Conservation (phyloP, 176 grass and related monocot species). For the Aegilops tauschii region DNA sequence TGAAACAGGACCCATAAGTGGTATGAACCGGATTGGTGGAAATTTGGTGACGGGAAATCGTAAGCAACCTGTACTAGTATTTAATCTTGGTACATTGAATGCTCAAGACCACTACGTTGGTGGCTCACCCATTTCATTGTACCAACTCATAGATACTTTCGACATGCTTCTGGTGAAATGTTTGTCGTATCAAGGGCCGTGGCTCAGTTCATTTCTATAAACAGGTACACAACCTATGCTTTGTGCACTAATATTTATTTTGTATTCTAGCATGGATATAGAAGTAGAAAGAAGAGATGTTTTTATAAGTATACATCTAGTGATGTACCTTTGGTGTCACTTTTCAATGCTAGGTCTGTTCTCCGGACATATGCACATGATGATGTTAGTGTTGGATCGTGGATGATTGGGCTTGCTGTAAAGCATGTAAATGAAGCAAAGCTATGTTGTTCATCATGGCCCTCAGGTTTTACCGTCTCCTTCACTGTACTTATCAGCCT, state of each 20-base stretch:
- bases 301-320: slow-evolving; percentile 9
- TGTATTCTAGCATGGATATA: slow-evolving; percentile 14
- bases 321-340: slow-evolving; percentile 20
- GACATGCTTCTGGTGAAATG: slow-evolving; percentile 96
- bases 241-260: slow-evolving; percentile 5
- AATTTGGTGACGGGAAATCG: slow-evolving; percentile 99
- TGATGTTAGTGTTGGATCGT: slow-evolving; percentile 96
- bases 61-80: slow-evolving; percentile 44
- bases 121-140: slow-evolving; percentile 33
- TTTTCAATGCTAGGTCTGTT: slow-evolving; percentile 50
- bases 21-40: slow-evolving; percentile 99
- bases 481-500: slow-evolving; percentile 11
- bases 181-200: slow-evolving; percentile 89
- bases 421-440: slow-evolving; percentile 96
- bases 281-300: neutral
- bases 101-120: slow-evolving; percentile 9
- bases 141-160: slow-evolving; percentile 75
- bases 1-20: slow-evolving; percentile 81
- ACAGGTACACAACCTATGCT: slow-evolving; percentile 52
- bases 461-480: slow-evolving; percentile 60
- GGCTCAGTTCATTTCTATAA: slow-evolving; percentile 98
- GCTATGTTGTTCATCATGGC: slow-evolving; percentile 93
- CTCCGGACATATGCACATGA: slow-evolving; percentile 94
- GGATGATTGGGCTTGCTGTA: slow-evolving; percentile 93
- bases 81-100: slow-evolving; percentile 14